Evolutionary conservation across 352 stramenopile genomes (phyloP).

Genomic region (Pythium sukuiense): DNA sequence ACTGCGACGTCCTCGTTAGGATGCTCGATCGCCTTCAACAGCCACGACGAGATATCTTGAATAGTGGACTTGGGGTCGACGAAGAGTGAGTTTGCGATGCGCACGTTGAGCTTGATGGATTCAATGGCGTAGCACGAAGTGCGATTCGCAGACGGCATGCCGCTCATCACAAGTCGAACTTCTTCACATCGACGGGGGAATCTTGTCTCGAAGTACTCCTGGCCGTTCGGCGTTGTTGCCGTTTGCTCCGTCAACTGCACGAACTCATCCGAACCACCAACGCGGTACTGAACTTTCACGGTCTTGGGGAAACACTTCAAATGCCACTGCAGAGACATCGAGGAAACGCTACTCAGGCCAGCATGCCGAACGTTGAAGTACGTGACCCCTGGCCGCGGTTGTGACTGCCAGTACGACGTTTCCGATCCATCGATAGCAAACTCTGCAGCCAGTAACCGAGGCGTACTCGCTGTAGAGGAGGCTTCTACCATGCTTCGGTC

Average conservation of each 20-base stretch:
- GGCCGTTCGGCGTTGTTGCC: slow-evolving; percentile 19
- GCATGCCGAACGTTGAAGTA: slow-evolving; percentile 46
- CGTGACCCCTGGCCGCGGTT: slow-evolving; percentile 51
- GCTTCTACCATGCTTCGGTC: slow-evolving; percentile 46
- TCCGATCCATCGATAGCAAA: slow-evolving; percentile 58
- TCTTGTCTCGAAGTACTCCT: slow-evolving; percentile 38
- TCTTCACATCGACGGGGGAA: slow-evolving; percentile 50
- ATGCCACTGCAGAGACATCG: slow-evolving; percentile 71
- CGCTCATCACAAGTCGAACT: slow-evolving; percentile 63
- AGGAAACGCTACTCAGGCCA: slow-evolving; percentile 49
- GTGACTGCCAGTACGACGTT: slow-evolving; percentile 77
- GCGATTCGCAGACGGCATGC: slow-evolving; percentile 61
- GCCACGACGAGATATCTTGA: slow-evolving; percentile 61
- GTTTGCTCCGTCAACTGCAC: slow-evolving; percentile 37
- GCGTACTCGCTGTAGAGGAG: slow-evolving; percentile 53
- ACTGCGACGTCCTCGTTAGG: slow-evolving; percentile 52
- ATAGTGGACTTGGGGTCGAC: slow-evolving; percentile 57
- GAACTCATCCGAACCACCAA: slow-evolving; percentile 38
- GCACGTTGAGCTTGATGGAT: slow-evolving; percentile 58
- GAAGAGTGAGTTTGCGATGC: slow-evolving; percentile 57
- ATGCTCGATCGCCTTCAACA: slow-evolving; percentile 48
- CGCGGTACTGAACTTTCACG: slow-evolving; percentile 58
- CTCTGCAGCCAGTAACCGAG: slow-evolving; percentile 42
- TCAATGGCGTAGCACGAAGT: slow-evolving; percentile 72
- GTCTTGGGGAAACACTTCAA: slow-evolving; percentile 58